These are phyloP conservation scores for Inga leiocalycina DNA, from an alignment of 306 rosid genomes.

Conservation along the genomic window DNA sequence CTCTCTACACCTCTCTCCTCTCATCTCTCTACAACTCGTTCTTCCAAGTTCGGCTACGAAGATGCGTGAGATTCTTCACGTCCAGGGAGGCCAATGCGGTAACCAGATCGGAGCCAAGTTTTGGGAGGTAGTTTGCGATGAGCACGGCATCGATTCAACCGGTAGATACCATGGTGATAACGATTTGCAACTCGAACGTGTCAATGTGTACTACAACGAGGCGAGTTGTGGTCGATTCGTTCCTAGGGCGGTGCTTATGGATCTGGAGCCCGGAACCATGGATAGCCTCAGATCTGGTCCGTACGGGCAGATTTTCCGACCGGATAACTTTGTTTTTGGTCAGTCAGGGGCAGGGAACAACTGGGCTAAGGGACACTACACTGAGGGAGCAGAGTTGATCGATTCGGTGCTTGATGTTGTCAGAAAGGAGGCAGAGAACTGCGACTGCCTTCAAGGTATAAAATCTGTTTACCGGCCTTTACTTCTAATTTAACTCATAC, in stretches of 20 bases:
- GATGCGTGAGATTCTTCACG: slow-evolving; percentile 72
- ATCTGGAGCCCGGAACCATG: slow-evolving; percentile 75
- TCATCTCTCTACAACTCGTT: not conserved
- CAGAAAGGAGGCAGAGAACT: slow-evolving; percentile 71
- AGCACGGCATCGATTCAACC: slow-evolving; percentile 68
- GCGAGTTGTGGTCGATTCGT: slow-evolving; percentile 68
- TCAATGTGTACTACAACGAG: slow-evolving; percentile 72
- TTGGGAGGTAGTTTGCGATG: slow-evolving; percentile 75
- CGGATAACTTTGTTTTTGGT: slow-evolving; percentile 67
- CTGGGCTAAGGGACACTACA: slow-evolving; percentile 77
- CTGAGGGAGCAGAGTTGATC: slow-evolving; percentile 74
- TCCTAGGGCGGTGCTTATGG: slow-evolving; percentile 69
- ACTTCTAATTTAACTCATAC: too few relatives aligned
- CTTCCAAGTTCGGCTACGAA: slow-evolving; percentile 10
- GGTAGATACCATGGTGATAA: slow-evolving; percentile 61
- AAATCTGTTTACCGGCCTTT: not conserved
- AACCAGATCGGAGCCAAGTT: slow-evolving; percentile 81
- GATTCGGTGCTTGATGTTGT: slow-evolving; percentile 76
- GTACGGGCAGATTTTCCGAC: slow-evolving; percentile 71
- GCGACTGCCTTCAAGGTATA: slow-evolving; percentile 71
- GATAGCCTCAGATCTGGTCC: slow-evolving; percentile 72
- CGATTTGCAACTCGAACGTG: slow-evolving; percentile 70
- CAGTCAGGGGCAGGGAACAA: slow-evolving; percentile 77
- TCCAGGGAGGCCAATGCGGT: slow-evolving; percentile 73
- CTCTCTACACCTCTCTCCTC: not conserved